phyloP scores from a whole-genome alignment of 2,329 filamentous ascomycete genomes.

The Pseudogymnoascus sp. region DNA sequence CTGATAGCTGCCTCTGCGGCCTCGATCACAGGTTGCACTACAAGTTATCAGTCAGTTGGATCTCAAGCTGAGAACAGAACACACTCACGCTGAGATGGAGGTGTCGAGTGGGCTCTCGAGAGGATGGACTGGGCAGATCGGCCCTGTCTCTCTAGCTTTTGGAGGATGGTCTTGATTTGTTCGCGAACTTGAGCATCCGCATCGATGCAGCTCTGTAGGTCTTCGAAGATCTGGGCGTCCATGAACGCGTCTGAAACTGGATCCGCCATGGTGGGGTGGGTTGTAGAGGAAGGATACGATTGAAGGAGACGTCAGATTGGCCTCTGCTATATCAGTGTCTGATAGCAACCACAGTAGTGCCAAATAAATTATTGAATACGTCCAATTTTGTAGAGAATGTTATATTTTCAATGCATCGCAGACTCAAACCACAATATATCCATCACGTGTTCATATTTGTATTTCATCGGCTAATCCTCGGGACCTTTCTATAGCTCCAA shows the following conservation, averaged over 20 bases:
- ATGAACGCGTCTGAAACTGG: slow-evolving; percentile 12
- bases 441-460: not conserved
- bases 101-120: slow-evolving; percentile 83
- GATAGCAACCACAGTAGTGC: not conserved
- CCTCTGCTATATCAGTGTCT: not conserved
- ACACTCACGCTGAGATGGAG: slow-evolving; percentile 51
- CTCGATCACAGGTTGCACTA: slow-evolving; percentile 61
- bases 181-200: slow-evolving; percentile 77
- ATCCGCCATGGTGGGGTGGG: not conserved
- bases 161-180: slow-evolving; percentile 71
- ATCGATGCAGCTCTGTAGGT: slow-evolving; percentile 82
- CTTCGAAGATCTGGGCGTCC: slow-evolving; percentile 76
- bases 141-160: slow-evolving; percentile 75
- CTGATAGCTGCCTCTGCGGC: slow-evolving; percentile 63
- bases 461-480: not conserved
- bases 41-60: not conserved
- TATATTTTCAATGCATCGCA: not conserved
- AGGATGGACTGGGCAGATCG: slow-evolving; percentile 74
- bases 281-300: not conserved
- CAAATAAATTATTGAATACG: not conserved
- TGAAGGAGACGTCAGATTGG: not conserved
- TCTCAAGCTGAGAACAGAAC: not conserved
- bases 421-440: not conserved
- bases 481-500: not conserved
- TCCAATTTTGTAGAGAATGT: not conserved